Percentiles rank a stretch among this genome's conserved stretches.
Evolutionary conservation across 2,329 filamentous ascomycete species (phyloP).

Genomic region (Xylariaceae sp.): DNA sequence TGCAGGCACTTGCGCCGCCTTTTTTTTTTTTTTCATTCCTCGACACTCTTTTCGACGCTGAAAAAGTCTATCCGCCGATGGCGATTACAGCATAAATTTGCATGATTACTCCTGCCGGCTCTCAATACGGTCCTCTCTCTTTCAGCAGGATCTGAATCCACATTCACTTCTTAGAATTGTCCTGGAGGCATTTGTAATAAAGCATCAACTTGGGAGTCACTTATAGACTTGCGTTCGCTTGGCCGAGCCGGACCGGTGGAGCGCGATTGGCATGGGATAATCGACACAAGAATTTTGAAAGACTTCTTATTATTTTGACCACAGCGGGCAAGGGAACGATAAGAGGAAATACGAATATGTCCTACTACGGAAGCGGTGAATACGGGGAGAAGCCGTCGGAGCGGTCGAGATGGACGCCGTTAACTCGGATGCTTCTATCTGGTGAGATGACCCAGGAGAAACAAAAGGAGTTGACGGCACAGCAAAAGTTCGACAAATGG

Average conservation of each 20-base stretch:
- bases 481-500: conserved; percentile 75
- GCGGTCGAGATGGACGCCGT: conserved; percentile 73
- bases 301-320: too few species aligned
- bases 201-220: conserved; percentile 16
- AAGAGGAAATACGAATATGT: conserved; percentile 28
- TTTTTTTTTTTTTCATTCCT: conserved; percentile 10
- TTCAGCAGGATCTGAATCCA: conserved; percentile 54
- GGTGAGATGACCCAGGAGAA: conserved; percentile 74
- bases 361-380: conserved; percentile 30
- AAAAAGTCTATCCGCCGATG: conserved; percentile 1
- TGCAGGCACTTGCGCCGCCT: conserved; percentile 1
- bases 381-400: conserved; percentile 51
- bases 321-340: conserved; percentile 11
- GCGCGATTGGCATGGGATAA: conserved; percentile 14
- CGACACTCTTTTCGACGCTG: conserved; percentile 16
- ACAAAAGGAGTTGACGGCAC: conserved; percentile 60
- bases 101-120: conserved; percentile 1
- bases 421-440: conserved; percentile 76
- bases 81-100: conserved; percentile 5
- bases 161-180: conserved; percentile 16
- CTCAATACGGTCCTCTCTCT: conserved; percentile 24
- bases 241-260: conserved; percentile 13
- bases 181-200: conserved; percentile 16
- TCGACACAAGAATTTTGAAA: too few species aligned
- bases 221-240: conserved; percentile 13